Conservation (phyloP, 1,284 basidiomycete genomes). For the Malassezia furfur region DNA sequence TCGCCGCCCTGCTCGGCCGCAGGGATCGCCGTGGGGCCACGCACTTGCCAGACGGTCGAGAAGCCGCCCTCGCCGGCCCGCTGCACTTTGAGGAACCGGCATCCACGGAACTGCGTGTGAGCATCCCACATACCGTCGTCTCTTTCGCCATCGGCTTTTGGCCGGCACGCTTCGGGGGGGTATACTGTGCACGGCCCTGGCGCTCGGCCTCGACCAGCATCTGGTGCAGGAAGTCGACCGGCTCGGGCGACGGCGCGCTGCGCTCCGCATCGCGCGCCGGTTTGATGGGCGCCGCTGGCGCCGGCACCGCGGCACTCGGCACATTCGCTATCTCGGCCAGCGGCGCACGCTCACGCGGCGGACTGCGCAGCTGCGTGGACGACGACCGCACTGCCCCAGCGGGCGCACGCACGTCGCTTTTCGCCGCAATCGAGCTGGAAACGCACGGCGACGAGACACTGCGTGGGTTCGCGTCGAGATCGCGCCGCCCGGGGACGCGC, state of each 20-base stretch:
- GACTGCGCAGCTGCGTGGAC: background rate
- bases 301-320: background rate
- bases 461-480: background rate
- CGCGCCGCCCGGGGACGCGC: background rate
- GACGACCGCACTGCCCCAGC: too few relatives aligned
- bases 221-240: conserved; percentile 9
- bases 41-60: conserved; percentile 41
- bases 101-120: conserved; percentile 27
- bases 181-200: conserved; percentile 5
- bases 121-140: conserved; percentile 2
- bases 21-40: conserved; percentile 29
- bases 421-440: background rate
- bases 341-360: background rate
- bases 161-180: background rate
- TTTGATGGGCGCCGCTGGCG: background rate
- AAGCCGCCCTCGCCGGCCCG: conserved; percentile 43
- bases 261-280: background rate
- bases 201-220: conserved; percentile 8
- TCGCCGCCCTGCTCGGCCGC: conserved; percentile 20
- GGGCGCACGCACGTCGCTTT: too few relatives aligned
- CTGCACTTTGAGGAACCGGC: conserved; percentile 35
- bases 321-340: conserved; percentile 16
- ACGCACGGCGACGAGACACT: background rate
- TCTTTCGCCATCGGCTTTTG: conserved; percentile 8
- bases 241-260: background rate